Base-by-base conservation (phyloP, 2,329 filamentous ascomycete species). In the Madurella fahalii region DNA sequence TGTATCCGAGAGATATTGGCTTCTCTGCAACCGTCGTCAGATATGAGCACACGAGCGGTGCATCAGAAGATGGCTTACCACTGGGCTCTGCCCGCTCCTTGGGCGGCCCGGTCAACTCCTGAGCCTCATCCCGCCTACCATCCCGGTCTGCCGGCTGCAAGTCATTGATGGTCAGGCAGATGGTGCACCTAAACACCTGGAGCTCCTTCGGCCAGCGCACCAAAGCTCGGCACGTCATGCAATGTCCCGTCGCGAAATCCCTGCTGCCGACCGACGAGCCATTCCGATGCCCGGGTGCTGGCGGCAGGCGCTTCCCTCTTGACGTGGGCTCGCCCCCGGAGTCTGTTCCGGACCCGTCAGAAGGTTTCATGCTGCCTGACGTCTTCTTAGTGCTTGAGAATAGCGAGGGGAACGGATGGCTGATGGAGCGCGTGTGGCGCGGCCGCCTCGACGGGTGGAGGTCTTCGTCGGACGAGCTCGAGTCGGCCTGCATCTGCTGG, bases 151-250 rank as follows among this genome's bases (percentile, higher is more conserved):
- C 51, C 1, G 78, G 77, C 56, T 80, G 77, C 50, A 95, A 70
- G 67, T 95, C 90, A 67, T 95, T 95, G 67, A 96, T 84, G 16
- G 88, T 94, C 64, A 89, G 74, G 69, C 91, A 96, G 52, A 89
- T 86, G 41, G 88, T 87, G 69, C 91, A 96, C 63, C 90, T 82
- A 70, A 94, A 95, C 39, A 86, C 81, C 37, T 81, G 81, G 58
- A 91, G 72, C 50, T 86, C 82, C 58, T 79, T 82, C 2, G 90
- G 90, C 86, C 90, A 95, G 53, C 87, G 81, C 60, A 95, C 86
- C 53, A 85, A 82, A 52, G 87, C 87, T 64, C 86, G 88, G 69
- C 91, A 96, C 34, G 90, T 92, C 82, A 93, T 91, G 68, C 91
- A 96, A 63, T 83, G 85, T 18, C 89, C 87, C 32, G 83, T 85